Evolutionary conservation across 768 basidiomycete species (phyloP).

Genomic region (Amanita subjunquillea): DNA sequence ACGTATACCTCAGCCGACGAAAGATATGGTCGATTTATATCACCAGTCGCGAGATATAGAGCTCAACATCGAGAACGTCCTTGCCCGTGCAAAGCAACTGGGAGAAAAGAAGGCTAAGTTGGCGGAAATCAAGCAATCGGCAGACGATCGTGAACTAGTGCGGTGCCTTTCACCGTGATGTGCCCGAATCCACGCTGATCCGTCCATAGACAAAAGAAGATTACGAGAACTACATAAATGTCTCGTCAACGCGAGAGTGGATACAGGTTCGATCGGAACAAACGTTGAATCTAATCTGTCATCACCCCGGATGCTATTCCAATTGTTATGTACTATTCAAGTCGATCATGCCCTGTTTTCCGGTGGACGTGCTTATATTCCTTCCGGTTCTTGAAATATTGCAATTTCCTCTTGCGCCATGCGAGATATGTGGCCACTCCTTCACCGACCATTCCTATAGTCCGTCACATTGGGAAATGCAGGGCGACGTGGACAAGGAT

Average conservation of each 20-base stretch:
- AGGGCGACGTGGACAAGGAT: not conserved
- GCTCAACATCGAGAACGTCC: not conserved
- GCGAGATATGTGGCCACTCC: not conserved
- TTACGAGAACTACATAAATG: not conserved
- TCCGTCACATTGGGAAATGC: not conserved
- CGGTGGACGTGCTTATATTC: not conserved
- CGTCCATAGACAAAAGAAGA: not conserved
- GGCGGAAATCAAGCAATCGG: not conserved
- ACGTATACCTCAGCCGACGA: slow-evolving; percentile 9
- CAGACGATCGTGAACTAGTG: not conserved
- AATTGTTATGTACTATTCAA: not conserved
- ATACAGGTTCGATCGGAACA: not conserved
- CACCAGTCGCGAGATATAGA: slow-evolving; percentile 8
- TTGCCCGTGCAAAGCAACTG: slow-evolving; percentile 7
- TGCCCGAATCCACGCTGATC: not conserved
- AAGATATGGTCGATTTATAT: slow-evolving; percentile 8
- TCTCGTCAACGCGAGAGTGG: not conserved
- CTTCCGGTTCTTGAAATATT: not conserved
- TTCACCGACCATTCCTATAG: not conserved
- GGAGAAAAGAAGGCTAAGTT: slow-evolving; percentile 1
- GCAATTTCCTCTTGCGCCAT: not conserved
- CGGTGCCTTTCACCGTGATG: too few relatives aligned
- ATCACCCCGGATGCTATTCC: not conserved
- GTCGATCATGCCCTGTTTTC: not conserved
- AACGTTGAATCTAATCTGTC: not conserved